phyloP scores from a whole-genome alignment of 2,329 filamentous ascomycete genomes.

The Karstenula rhodostoma region DNA sequence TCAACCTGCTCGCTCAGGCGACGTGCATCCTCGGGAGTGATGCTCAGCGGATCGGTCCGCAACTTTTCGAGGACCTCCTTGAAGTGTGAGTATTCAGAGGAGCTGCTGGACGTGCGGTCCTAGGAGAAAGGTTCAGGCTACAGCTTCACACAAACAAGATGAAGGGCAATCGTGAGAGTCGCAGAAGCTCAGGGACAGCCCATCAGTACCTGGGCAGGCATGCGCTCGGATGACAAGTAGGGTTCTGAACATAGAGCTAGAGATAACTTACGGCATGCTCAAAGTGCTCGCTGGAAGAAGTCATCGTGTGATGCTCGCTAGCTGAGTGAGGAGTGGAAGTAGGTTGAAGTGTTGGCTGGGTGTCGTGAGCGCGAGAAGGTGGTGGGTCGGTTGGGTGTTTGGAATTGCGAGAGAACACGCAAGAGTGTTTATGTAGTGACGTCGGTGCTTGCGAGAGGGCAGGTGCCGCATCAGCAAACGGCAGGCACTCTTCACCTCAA shows the following conservation, averaged over 20 bases:
- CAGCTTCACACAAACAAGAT: not conserved
- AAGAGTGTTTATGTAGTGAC: slow-evolving; percentile 7
- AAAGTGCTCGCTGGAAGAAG: slow-evolving; percentile 3
- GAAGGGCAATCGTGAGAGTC: not conserved
- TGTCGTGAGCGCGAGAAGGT: not conserved
- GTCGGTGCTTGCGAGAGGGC: slow-evolving; percentile 1
- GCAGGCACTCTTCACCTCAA: not conserved
- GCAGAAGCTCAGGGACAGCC: not conserved
- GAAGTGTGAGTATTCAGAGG: slow-evolving; percentile 14
- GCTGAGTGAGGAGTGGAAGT: not conserved
- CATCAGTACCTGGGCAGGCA: not conserved
- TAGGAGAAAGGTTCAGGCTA: slow-evolving; percentile 3
- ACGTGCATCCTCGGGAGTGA: slow-evolving; percentile 43
- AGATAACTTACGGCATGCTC: slow-evolving; percentile 1
- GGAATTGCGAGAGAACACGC: not conserved
- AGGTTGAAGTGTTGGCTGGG: not conserved
- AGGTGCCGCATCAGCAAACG: slow-evolving; percentile 7
- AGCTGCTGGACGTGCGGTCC: not conserved
- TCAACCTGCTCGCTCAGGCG: slow-evolving; percentile 38
- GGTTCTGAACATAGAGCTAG: not conserved
- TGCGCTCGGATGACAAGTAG: not conserved
- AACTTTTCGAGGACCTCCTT: slow-evolving; percentile 34
- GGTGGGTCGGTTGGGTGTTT: not conserved
- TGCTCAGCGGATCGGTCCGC: slow-evolving; percentile 30
- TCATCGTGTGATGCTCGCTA: not conserved